Evolutionary conservation across 805 yeast species (phyloP), one percentile per base, ranked within the genome.

Genomic region (Spathaspora sp.): DNA sequence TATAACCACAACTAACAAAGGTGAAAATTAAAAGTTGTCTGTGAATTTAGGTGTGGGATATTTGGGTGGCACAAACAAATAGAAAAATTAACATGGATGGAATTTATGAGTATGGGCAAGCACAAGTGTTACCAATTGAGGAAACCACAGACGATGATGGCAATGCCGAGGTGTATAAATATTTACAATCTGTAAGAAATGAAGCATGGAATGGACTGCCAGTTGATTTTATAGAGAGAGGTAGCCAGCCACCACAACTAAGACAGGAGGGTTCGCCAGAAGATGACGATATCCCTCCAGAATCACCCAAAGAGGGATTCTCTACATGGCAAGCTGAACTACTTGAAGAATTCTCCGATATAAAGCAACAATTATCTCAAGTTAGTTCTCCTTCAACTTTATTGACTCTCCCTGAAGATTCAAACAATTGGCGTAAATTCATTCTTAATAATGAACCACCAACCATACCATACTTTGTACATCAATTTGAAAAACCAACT

Each of bases 381-480:
- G 38, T 42, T n/a, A n/a, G 29, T 18, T 23, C 42, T n/a, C 26
- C 45, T 42, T 6, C 44, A 14, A 26, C 46, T 28, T 19, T 31
- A 32, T 12, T 23, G 8, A 12, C 29, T 14, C 10, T 35, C 31
- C 19, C 35, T 31, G 46, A 47, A 29, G 48, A 38, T 17, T 16
- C 40, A 19, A 5, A 18, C 49, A 9, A 31, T 29, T 73, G 78
- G 77, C 57, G 76, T 18, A 55, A 60, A 40, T 56, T 55, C 28
- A 62, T 73, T 9, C 54, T 68, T 42, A 59, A 64, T 10, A 55
- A 54, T 42, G 59, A 60, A 0, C 72, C 76, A 2, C 75, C 75
- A 1, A 50, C 65, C 0, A 54, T 62, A 0, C 57, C 52, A 5
- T 61, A 51, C 47, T 60, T 66, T 48, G 53, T 57, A 42, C 46